These are phyloP conservation scores for Alternaria conjuncta DNA, from an alignment of 2,329 filamentous ascomycete genomes.

Conservation along the genomic window DNA sequence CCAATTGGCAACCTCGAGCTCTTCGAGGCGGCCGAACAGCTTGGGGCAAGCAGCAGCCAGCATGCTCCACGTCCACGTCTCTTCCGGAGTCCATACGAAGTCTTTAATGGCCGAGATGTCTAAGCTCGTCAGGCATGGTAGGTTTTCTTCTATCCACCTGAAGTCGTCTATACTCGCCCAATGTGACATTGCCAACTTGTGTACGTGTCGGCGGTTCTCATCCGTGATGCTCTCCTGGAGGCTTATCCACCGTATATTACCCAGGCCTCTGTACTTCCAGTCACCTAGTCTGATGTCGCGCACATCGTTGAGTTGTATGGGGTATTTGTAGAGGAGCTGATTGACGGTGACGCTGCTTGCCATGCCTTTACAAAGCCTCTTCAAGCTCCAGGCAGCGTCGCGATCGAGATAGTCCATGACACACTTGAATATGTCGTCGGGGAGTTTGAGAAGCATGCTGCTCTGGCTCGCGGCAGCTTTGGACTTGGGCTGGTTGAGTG, in stretches of 20 bases:
- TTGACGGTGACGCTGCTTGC: conserved; percentile 37
- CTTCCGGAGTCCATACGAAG: conserved; percentile 46
- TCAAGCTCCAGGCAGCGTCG: conserved; percentile 42
- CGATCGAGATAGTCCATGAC: conserved; percentile 45
- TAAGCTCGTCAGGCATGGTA: conserved; percentile 41
- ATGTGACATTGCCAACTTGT: conserved; percentile 46
- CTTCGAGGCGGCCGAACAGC: conserved; percentile 40
- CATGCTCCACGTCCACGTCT: conserved; percentile 47
- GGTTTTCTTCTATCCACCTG: conserved; percentile 45
- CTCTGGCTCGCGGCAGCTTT: conserved; percentile 18
- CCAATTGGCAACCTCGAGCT: conserved; percentile 47
- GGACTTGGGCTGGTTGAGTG: conserved; percentile 23
- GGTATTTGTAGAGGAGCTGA: conserved; percentile 43
- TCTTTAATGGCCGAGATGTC: conserved; percentile 48
- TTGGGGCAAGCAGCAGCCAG: conserved; percentile 39
- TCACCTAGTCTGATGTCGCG: conserved; percentile 40
- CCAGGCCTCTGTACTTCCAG: conserved; percentile 41
- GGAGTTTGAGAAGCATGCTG: conserved; percentile 41
- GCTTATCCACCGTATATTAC: conserved; percentile 36
- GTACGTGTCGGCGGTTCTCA: conserved; percentile 38
- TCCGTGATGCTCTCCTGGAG: conserved; percentile 44
- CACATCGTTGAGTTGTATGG: conserved; percentile 40
- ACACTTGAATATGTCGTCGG: conserved; percentile 47
- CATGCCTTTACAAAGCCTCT: conserved; percentile 42
- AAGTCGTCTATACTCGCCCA: conserved; percentile 47